Conservation (phyloP, 139 green algal genomes). For the Chara braunii region DNA sequence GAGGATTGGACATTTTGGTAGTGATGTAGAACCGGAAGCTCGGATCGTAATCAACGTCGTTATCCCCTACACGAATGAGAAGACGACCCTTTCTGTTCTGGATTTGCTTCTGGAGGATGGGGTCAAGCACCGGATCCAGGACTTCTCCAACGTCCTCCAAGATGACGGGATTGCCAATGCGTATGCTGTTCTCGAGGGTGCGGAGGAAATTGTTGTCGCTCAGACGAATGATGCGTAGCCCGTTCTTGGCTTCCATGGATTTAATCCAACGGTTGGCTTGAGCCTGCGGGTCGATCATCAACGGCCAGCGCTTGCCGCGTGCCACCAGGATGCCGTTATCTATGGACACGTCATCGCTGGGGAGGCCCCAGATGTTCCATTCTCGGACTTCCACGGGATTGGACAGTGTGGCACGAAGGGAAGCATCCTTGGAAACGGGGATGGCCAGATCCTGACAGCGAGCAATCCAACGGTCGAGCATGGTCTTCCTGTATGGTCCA, state of each 20-base stretch:
- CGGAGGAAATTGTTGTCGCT: slow-evolving; percentile 66
- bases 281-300: slow-evolving; percentile 76
- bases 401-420: slow-evolving; percentile 54
- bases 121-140: slow-evolving; percentile 71
- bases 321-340: slow-evolving; percentile 77
- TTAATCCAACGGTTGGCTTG: slow-evolving; percentile 76
- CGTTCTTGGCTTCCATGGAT: slow-evolving; percentile 63
- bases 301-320: slow-evolving; percentile 65
- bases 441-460: slow-evolving; percentile 49
- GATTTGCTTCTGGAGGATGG: slow-evolving; percentile 59
- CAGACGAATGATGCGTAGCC: slow-evolving; percentile 62
- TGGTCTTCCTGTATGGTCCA: slow-evolving; percentile 56
- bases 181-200: slow-evolving; percentile 67
- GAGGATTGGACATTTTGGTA: slow-evolving; percentile 67
- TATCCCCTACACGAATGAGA: slow-evolving; percentile 68
- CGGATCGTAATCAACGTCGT: slow-evolving; percentile 67
- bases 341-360: slow-evolving; percentile 63
- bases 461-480: slow-evolving; percentile 57
- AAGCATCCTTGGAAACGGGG: slow-evolving; percentile 49
- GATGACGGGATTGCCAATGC: slow-evolving; percentile 60
- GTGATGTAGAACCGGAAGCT: slow-evolving; percentile 73
- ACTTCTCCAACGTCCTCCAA: slow-evolving; percentile 67
- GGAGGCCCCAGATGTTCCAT: slow-evolving; percentile 70
- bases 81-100: slow-evolving; percentile 53
- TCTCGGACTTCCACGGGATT: slow-evolving; percentile 64